Conservation (phyloP, 257 asterid genomes). For the Solanum medicagineum region DNA sequence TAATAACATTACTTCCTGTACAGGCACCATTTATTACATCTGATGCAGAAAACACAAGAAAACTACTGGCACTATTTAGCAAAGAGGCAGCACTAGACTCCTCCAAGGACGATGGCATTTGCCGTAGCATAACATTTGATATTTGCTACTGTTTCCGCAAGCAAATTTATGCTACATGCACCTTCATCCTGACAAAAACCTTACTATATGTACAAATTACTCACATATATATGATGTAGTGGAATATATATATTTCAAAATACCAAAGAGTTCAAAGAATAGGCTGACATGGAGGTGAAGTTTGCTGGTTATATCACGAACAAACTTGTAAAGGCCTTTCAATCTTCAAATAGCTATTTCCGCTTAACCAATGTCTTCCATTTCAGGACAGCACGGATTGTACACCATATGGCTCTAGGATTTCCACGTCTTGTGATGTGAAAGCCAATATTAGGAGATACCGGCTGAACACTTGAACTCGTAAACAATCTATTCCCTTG, state of each 20-base stretch:
- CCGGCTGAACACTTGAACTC: slow-evolving; percentile 18
- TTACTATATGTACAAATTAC: neutral
- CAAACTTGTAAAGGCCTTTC: slow-evolving; percentile 6
- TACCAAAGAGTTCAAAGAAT: neutral
- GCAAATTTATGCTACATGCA: neutral
- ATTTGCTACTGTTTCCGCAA: neutral
- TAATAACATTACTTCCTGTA: neutral
- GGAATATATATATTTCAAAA: neutral
- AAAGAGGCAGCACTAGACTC: neutral
- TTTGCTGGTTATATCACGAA: neutral
- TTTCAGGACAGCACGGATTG: slow-evolving; percentile 62
- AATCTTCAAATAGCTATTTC: slow-evolving; percentile 41
- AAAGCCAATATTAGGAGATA: slow-evolving; percentile 31
- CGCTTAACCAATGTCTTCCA: slow-evolving; percentile 55
- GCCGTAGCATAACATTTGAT: neutral
- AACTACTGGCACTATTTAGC: neutral
- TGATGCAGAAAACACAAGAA: neutral
- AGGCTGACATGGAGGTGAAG: neutral
- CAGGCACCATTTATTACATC: neutral
- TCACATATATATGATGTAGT: neutral
- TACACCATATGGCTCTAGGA: slow-evolving; percentile 63
- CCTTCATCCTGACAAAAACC: neutral
- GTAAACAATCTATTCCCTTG: slow-evolving; percentile 27
- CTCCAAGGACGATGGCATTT: neutral
- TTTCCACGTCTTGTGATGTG: slow-evolving; percentile 23